Conservation (phyloP, 2,329 filamentous ascomycete species). For the Botrytis paeoniae region DNA sequence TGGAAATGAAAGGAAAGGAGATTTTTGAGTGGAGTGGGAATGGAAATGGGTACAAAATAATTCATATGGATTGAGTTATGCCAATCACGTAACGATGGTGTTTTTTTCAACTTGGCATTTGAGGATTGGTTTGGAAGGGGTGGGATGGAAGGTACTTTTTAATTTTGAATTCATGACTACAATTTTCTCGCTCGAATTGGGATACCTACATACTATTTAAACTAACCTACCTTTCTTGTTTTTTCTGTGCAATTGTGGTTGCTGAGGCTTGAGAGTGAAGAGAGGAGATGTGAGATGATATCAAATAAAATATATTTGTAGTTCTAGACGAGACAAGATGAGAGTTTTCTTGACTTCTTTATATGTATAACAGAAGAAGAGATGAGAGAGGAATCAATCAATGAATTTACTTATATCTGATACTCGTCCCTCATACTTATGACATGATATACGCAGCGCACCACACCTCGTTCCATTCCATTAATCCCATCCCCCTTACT, state of each 20-base stretch:
- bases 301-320: too few relatives aligned
- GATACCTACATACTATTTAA: background rate
- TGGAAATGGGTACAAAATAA: background rate
- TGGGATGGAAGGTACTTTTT: background rate
- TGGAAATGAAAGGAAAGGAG: background rate
- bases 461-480: too few relatives aligned
- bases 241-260: background rate
- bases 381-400: too few relatives aligned
- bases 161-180: background rate
- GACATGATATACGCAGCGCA: too few relatives aligned
- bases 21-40: background rate
- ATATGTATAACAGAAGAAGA: too few relatives aligned
- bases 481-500: too few relatives aligned
- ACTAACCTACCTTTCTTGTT: background rate
- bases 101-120: background rate
- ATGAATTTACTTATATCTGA: too few relatives aligned
- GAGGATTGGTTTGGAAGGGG: background rate
- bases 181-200: background rate
- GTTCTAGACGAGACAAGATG: too few relatives aligned
- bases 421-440: too few relatives aligned
- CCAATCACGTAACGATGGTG: slow-evolving; percentile 1
- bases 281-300: too few relatives aligned
- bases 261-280: too few relatives aligned
- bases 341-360: too few relatives aligned
- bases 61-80: background rate